Base-by-base conservation (phyloP, 805 yeast species). In the Zygoascus flipseniorum region DNA sequence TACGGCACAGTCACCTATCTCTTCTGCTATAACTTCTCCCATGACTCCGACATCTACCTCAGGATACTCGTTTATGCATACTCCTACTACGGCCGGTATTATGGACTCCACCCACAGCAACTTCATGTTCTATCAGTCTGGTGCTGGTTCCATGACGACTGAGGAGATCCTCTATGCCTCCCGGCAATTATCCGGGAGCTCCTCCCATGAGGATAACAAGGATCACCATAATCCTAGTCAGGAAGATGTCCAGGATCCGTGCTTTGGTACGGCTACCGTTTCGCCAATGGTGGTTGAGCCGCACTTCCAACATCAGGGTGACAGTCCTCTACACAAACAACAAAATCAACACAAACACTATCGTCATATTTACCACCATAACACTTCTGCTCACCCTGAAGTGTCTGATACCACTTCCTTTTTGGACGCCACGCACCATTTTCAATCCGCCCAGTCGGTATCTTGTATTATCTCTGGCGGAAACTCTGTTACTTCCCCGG, bases 281-380 rank as follows among this genome's bases (percentile, higher is more conserved):
- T 35, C 39, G 13, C 39, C 39, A 11, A 35, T 35, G 39, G 39
- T 35, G 39, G 39, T 35, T 35, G 39, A 35, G 39, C 39, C 39
- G 39, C 39, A 35, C 39, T 35, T 35, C 16, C 16, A 35, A n/a
- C 28, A 23, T 23, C 39, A 35, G 39, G 39, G 39, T 35, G 39
- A 35, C 39, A 35, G 39, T 35, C 39, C 39, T n/a, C 8, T 35
- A n/a, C 45, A 16, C 4, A 42, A 18, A 18, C 45, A 16, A 16
- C 45, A 16, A 20, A 45, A 47, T 20, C 51, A 48, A 14, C 45
- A 32, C 20, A 18, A 37, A 14, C 45, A 32, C 45, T 45, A 48
- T 14, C 51, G 37, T 31, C 19, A 35, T 13, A 31, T 32, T 16
- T 20, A 18, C 14, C 23, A 28, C 23, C 9, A 19, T 52, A 8